Conservation (phyloP, 2,329 filamentous ascomycete genomes). For the Fusarium sp. region DNA sequence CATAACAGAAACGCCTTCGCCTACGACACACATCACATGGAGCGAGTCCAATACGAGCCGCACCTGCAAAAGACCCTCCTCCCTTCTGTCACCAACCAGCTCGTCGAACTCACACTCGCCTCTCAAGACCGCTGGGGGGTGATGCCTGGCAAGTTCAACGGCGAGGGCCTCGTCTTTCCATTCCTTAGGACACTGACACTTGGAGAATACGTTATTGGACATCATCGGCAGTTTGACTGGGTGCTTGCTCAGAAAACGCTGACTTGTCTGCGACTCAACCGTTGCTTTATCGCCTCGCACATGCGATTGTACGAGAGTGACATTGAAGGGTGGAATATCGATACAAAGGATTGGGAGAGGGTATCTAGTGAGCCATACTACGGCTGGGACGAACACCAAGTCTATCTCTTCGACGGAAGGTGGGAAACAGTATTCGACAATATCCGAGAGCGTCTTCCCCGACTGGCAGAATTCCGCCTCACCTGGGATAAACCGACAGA, state of each 20-base stretch:
- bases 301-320: not conserved
- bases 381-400: not conserved
- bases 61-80: conserved; percentile 34
- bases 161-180: conserved; percentile 33
- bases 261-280: conserved; percentile 11
- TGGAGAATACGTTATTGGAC: conserved; percentile 30
- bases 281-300: conserved; percentile 24
- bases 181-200: conserved; percentile 34
- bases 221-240: conserved; percentile 42
- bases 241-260: conserved; percentile 31
- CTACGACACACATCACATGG: conserved; percentile 20
- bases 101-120: conserved; percentile 33
- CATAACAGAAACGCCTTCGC: conserved; percentile 22
- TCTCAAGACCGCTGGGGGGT: conserved; percentile 37
- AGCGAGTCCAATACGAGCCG: conserved; percentile 35
- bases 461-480: conserved; percentile 30
- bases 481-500: not conserved
- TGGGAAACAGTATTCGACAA: conserved; percentile 37
- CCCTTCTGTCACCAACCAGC: conserved; percentile 26
- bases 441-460: conserved; percentile 26
- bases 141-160: conserved; percentile 37
- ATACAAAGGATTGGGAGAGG: conserved; percentile 30
- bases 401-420: conserved; percentile 25
- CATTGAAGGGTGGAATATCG: not conserved
- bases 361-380: not conserved